These are phyloP conservation scores for Xylariales sp. DNA, from an alignment of 2,329 filamentous ascomycete genomes.

Conservation along the genomic window DNA sequence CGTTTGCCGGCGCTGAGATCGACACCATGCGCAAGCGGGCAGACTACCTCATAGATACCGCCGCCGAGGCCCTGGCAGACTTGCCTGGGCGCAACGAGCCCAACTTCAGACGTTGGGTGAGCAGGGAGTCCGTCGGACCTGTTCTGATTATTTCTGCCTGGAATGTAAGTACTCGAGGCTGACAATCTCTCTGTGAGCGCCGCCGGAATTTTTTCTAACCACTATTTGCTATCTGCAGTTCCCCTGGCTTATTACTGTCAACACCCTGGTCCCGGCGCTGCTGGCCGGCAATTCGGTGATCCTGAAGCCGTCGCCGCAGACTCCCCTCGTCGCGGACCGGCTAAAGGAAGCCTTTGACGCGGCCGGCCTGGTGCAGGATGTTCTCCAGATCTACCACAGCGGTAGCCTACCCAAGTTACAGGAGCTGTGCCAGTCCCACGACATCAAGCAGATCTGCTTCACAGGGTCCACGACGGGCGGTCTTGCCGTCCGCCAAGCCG, in stretches of 20 bases:
- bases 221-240: no score
- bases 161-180: constrained; percentile 68
- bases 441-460: constrained; percentile 81
- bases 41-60: constrained; percentile 82
- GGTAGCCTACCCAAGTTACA: constrained; percentile 76
- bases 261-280: constrained; percentile 88
- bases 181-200: no score
- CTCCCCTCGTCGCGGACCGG: constrained; percentile 85
- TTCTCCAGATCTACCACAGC: constrained; percentile 89
- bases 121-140: constrained; percentile 81
- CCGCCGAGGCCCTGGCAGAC: constrained; percentile 71
- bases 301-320: constrained; percentile 91
- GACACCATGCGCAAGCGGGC: constrained; percentile 79
- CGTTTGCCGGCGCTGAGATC: constrained; percentile 80
- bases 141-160: constrained; percentile 92
- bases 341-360: constrained; percentile 71
- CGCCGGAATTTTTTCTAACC: no score
- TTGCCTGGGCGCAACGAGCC: constrained; percentile 78
- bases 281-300: constrained; percentile 88
- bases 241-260: constrained; percentile 88
- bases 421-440: constrained; percentile 70
- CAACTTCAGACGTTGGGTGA: constrained; percentile 87
- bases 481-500: constrained; percentile 78
- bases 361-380: constrained; percentile 76
- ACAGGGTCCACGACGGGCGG: constrained; percentile 90